A percentile compares a stretch with the other conserved stretches of the same genome.
Conservation (phyloP, 1,284 basidiomycete genomes). For the Lentinus polychrous region DNA sequence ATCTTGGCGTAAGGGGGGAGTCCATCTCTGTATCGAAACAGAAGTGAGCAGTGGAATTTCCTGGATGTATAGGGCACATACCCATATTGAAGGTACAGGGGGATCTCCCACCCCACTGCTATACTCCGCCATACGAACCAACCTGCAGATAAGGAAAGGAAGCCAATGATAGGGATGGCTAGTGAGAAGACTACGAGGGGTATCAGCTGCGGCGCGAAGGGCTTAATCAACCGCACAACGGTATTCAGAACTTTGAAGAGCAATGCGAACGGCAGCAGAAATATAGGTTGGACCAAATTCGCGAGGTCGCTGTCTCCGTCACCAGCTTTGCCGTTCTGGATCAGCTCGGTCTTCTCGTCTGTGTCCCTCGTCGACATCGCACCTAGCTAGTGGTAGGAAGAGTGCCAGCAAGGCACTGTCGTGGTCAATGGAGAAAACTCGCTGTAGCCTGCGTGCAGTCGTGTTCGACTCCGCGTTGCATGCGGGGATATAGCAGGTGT, state of each 20-base stretch:
- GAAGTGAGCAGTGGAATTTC: background rate
- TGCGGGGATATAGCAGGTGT: no score
- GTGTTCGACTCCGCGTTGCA: no score
- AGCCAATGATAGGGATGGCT: conserved; percentile 46
- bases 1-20: conserved; percentile 52
- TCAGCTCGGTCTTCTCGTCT: background rate
- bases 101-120: conserved; percentile 59
- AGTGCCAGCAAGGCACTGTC: no score
- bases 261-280: background rate
- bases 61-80: conserved; percentile 26
- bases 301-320: background rate
- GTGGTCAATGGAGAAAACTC: no score
- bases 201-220: conserved; percentile 5
- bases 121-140: conserved; percentile 65
- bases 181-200: conserved; percentile 6
- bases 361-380: background rate
- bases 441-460: no score
- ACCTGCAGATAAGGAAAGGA: conserved; percentile 58
- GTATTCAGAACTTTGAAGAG: background rate
- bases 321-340: background rate
- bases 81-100: conserved; percentile 73
- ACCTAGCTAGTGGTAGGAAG: no score
- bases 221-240: conserved; percentile 1
- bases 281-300: background rate
- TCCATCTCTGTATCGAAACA: conserved; percentile 43